Evolutionary conservation across 2,329 filamentous ascomycete species (phyloP), one percentile per base, ranked within the genome.

Genomic region (Hymenoscyphus fructigenus): DNA sequence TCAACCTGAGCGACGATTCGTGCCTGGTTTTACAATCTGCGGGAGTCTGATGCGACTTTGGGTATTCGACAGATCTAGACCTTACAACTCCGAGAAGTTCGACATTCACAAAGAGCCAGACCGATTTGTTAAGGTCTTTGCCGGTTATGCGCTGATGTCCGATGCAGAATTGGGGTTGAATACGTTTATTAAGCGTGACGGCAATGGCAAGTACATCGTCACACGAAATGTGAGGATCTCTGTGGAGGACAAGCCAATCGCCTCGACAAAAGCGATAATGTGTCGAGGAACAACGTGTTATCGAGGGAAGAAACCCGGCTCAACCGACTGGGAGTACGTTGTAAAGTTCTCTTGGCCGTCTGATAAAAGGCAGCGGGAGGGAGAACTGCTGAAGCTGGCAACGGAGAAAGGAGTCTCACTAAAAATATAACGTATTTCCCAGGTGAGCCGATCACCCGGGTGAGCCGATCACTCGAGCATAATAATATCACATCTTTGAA

Each of bases 21-120:
- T 29, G 3, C 28, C 28, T 29, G 5, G 28, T 2, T 29, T 29
- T 29, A 29, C 28, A 5, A 29, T 29, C 28, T 29, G 5, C 5
- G 5, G 28, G 5, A 29, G 28, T 29, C 2, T 29, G 5, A 29
- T 29, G 5, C 5, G 5, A 29, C 28, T 29, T 5, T 29, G 5
- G 28, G 67, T 77, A 15, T 76, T 75, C 63, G 71, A 76, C 63
- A 70, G 72, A 66, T 77, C 72, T 32, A 72, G 74, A 14, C 61
- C 64, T 9, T 77, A 74, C 62, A 75, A 73, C 68, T 68, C 64
- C 23, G 63, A 60, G 20, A 44, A 61, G 47, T 74, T 76, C 58
- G 64, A 76, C 66, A 70, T 76, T 34, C 61, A 70, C 38, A 61
- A 73, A 59, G 60, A 74, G 32, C 68, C 70, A 10, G 60, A 71